Base-by-base conservation (phyloP, 495 filamentous ascomycete genomes). In the Xylaria scruposa region DNA sequence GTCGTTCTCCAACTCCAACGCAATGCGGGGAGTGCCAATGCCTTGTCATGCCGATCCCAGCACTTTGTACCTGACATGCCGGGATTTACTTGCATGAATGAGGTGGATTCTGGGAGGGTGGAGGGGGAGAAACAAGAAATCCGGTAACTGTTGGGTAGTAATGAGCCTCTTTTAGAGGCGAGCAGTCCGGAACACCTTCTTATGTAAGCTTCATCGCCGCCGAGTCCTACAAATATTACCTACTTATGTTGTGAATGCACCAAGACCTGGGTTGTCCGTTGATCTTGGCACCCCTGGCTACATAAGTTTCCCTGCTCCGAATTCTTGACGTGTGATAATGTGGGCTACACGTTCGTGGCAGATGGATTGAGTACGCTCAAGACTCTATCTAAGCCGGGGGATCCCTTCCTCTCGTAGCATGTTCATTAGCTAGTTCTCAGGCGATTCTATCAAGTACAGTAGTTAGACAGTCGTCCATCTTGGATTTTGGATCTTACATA, bases 1-100 rank as follows among this genome's bases (percentile, higher is more conserved):
- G 53, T 68, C 40, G 46, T 60, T 68, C 53, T 60, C 67, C 65
- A 67, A 67, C 49, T 26, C 31, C 65, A 24, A 49, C 65, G 13
- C 46, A 36, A 53, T 67, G 65, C 65, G 65, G 65, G 64, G 64
- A 54, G 47, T 67, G 46, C 15, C 17, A 24, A 44, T 26, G 59
- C 42, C 24, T 29, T 13, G 31, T 9, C 58, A 60, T 67, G 46
- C 63, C 29, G 29, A 53, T 46, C 63, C 42, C 24, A 29, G 46
- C 36, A 67, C 26, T 13, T 60, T 53, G 63, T 67, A 67, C 63
- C 63, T 53, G 63, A 12, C 63, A 53, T 67, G 29, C 46, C 26
- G 46, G 19, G 42, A 31, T 47, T 47, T 19, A 44, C 58, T 38
- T 60, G 58, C 58, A 60, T 60, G 58, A 60, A 21, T 38, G 58